Conservation (phyloP, 768 basidiomycete genomes). For the Leccinellum luteum region DNA sequence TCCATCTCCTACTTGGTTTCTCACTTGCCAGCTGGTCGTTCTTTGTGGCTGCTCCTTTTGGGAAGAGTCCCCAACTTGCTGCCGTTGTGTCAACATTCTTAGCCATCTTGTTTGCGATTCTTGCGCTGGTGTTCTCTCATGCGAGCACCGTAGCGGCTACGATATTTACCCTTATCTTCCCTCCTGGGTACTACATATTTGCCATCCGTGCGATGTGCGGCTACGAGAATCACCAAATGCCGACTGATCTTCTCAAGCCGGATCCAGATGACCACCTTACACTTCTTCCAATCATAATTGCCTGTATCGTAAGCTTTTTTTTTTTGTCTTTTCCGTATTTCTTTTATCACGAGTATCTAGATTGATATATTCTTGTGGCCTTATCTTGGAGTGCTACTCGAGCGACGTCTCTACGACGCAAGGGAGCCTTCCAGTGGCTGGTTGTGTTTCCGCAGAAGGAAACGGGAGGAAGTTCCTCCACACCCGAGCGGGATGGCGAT, state of each 20-base stretch:
- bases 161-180: conserved; percentile 69
- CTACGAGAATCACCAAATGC: conserved; percentile 57
- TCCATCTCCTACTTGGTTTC: conserved; percentile 68
- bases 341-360: conserved; percentile 32
- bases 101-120: conserved; percentile 61
- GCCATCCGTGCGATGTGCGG: conserved; percentile 64
- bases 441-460: conserved; percentile 20
- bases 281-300: conserved; percentile 59
- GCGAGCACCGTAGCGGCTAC: conserved; percentile 47
- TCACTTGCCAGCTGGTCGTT: conserved; percentile 70
- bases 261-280: conserved; percentile 60
- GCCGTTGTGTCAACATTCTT: conserved; percentile 66
- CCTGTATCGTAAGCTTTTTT: conserved; percentile 53
- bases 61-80: conserved; percentile 69
- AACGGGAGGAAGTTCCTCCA: conserved; percentile 15
- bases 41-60: conserved; percentile 66
- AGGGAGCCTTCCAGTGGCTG: conserved; percentile 34
- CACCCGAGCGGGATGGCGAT: conserved; percentile 49
- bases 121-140: conserved; percentile 53
- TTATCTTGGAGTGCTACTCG: conserved; percentile 55
- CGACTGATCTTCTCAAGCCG: conserved; percentile 51
- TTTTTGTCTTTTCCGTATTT: not conserved
- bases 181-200: conserved; percentile 75
- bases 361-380: conserved; percentile 77
- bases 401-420: conserved; percentile 62